These are phyloP conservation scores for Stagonosporopsis cucurbitacearum DNA, from an alignment of 2,329 filamentous ascomycete species.

Conservation along the genomic window DNA sequence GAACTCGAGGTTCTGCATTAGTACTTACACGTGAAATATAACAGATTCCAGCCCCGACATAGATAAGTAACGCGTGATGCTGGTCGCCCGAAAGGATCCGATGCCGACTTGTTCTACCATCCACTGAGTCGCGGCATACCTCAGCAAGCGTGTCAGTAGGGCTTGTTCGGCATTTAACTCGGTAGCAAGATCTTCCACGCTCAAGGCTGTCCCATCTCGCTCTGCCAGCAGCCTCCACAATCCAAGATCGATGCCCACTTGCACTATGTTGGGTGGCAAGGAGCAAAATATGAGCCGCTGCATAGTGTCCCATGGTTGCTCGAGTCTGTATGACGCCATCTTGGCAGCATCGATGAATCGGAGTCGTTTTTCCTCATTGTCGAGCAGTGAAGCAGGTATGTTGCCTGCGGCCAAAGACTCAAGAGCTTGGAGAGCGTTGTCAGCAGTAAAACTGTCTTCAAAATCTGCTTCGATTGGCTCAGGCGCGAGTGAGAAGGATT, in stretches of 20 bases:
- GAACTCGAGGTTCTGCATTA: neutral
- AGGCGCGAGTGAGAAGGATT: too few species aligned
- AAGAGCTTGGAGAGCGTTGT: neutral
- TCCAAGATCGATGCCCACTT: neutral
- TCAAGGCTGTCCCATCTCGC: neutral
- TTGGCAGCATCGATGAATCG: neutral
- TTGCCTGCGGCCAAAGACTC: neutral
- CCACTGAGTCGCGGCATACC: neutral
- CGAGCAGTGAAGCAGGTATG: neutral
- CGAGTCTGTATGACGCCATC: neutral
- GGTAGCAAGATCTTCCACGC: neutral
- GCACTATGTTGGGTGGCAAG: neutral
- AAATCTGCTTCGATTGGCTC: neutral
- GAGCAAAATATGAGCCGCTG: neutral
- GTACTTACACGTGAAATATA: neutral
- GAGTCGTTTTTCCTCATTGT: neutral
- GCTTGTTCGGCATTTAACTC: neutral
- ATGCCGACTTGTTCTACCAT: neutral
- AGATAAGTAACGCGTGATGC: neutral
- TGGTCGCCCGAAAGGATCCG: neutral
- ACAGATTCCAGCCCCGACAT: neutral
- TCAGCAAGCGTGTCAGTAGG: neutral
- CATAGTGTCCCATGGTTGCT: constrained; percentile 1
- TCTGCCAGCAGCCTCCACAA: neutral
- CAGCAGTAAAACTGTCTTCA: neutral